Base-by-base conservation (phyloP, 2,329 filamentous ascomycete species). In the Canariomyces notabilis region DNA sequence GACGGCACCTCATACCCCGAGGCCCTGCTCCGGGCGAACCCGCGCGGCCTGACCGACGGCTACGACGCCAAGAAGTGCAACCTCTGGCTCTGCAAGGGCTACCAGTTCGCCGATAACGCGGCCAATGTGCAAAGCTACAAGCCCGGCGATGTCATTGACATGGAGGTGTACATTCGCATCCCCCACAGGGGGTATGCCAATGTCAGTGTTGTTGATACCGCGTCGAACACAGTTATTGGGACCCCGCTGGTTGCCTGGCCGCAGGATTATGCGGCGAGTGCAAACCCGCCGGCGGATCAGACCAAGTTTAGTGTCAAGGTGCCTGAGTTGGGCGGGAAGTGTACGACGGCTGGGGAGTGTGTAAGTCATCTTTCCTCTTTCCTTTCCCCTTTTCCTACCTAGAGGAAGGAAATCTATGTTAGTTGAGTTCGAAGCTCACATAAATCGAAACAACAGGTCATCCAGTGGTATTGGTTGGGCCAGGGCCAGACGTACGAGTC, bases 381-480 rank as follows among this genome's bases (percentile, higher is more conserved):
- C 34, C 7, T n/a, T 19, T 29, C 6, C 14, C 8, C n/a, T n/a
- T 35, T n/a, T 14, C 63, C 77, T 40, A 71, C 66, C 5, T 23
- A 12, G 4, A 20, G 44, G 63, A n/a, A n/a, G n/a, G n/a, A n/a
- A n/a, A n/a, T n/a, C n/a, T n/a, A n/a, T n/a, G n/a, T n/a, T n/a
- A n/a, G n/a, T n/a, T n/a, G n/a, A n/a, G n/a, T n/a, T n/a, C n/a
- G n/a, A n/a, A n/a, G n/a, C n/a, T n/a, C n/a, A n/a, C n/a, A n/a
- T n/a, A n/a, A n/a, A n/a, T n/a, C n/a, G n/a, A n/a, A n/a, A n/a
- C n/a, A n/a, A 49, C 14, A 58, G 62, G 75, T 75, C 3, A 68
- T 83, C 37, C 79, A 83, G 63, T 82, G 79, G 77, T 81, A 69
- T 63, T 83, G 79, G 79, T 70, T 79, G 50, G 77, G 77, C 4